phyloP scores from a whole-genome alignment of 2,329 filamentous ascomycete genomes.

The Nannizzia gypsea region DNA sequence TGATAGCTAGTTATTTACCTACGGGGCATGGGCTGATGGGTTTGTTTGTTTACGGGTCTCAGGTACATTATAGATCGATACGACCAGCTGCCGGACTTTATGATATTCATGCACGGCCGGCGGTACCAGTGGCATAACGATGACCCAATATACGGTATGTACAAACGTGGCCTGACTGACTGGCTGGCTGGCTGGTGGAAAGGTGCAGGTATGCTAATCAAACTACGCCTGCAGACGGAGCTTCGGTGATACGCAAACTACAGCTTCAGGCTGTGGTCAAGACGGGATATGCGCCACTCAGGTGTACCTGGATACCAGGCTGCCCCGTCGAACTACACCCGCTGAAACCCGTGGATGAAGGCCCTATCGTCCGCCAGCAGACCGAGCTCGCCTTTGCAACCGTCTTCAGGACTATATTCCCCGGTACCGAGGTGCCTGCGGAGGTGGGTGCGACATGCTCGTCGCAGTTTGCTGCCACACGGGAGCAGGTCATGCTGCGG shows the following conservation, averaged over 20 bases:
- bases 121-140: slow-evolving; percentile 41
- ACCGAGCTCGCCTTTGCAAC: slow-evolving; percentile 40
- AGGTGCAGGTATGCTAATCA: neutral
- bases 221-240: slow-evolving; percentile 29
- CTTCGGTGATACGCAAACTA: slow-evolving; percentile 40
- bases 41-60: neutral
- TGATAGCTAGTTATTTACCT: neutral
- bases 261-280: slow-evolving; percentile 39
- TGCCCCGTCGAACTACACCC: slow-evolving; percentile 41
- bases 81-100: slow-evolving; percentile 29
- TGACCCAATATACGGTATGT: slow-evolving; percentile 38
- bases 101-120: slow-evolving; percentile 33
- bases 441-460: slow-evolving; percentile 43
- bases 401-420: slow-evolving; percentile 41
- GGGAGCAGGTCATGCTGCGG: slow-evolving; percentile 35
- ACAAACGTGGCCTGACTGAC: neutral
- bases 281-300: slow-evolving; percentile 44
- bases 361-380: slow-evolving; percentile 34
- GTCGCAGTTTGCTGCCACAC: slow-evolving; percentile 44
- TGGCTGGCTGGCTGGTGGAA: neutral
- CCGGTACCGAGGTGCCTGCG: slow-evolving; percentile 27
- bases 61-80: slow-evolving; percentile 37
- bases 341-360: slow-evolving; percentile 28
- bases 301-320: slow-evolving; percentile 43
- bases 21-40: neutral